Evolutionary conservation across 305 asterid genomes (phyloP).

Genomic region (Plantago rigida): DNA sequence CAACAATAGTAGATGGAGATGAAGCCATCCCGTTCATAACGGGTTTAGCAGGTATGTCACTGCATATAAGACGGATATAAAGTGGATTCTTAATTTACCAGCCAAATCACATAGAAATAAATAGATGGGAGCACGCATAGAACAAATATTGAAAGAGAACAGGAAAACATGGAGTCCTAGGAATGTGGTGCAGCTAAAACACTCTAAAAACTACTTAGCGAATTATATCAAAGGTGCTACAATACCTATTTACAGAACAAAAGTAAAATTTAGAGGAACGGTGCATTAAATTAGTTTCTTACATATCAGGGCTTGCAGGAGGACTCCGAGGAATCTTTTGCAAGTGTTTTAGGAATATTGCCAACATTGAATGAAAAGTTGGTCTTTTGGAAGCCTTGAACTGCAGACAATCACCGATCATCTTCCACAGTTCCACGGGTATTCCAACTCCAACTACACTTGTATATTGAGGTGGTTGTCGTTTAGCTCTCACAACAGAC

Average conservation of each 20-base stretch:
- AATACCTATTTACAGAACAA: not conserved
- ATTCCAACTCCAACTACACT: slow-evolving; percentile 95
- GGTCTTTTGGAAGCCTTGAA: slow-evolving; percentile 81
- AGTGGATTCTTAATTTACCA: slow-evolving; percentile 23
- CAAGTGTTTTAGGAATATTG: slow-evolving; percentile 84
- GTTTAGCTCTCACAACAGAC: slow-evolving; percentile 72
- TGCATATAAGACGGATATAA: slow-evolving; percentile 24
- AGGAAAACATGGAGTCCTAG: not conserved
- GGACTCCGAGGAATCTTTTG: slow-evolving; percentile 94
- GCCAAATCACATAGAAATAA: slow-evolving; percentile 25
- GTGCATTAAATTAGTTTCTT: slow-evolving; percentile 32
- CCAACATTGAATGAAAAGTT: slow-evolving; percentile 80
- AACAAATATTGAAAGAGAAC: slow-evolving; percentile 1
- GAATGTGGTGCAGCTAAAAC: slow-evolving; percentile 8
- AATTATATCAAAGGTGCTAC: slow-evolving; percentile 8
- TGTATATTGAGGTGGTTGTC: slow-evolving; percentile 93
- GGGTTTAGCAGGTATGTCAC: slow-evolving; percentile 32
- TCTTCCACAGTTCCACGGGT: slow-evolving; percentile 94
- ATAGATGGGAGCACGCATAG: slow-evolving; percentile 19
- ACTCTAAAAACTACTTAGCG: slow-evolving; percentile 9
- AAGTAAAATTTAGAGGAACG: slow-evolving; percentile 9
- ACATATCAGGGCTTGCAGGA: slow-evolving; percentile 91
- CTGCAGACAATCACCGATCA: slow-evolving; percentile 99
- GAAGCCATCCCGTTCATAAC: slow-evolving; percentile 53
- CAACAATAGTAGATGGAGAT: slow-evolving; percentile 36